These are phyloP conservation scores for Claviceps pazoutovae DNA, from an alignment of 2,329 filamentous ascomycete genomes.

Conservation along the genomic window DNA sequence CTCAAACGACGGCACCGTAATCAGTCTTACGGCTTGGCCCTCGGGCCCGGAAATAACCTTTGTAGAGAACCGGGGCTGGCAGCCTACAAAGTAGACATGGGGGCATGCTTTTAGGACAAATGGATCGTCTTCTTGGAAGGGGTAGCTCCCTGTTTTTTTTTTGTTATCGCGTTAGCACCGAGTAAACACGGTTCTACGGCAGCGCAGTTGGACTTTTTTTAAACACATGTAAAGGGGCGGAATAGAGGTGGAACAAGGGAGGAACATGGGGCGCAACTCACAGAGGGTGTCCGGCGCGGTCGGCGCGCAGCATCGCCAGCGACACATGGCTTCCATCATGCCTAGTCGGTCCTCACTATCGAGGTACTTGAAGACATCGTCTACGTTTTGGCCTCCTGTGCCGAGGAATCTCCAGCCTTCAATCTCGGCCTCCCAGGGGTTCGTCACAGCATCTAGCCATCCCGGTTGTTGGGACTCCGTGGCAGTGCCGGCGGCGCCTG, in stretches of 20 bases:
- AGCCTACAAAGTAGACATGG: slow-evolving; percentile 82
- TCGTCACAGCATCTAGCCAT: slow-evolving; percentile 83
- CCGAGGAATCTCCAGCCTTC: slow-evolving; percentile 82
- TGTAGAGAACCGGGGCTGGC: slow-evolving; percentile 66
- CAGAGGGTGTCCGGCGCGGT: slow-evolving; percentile 93
- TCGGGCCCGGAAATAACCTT: slow-evolving; percentile 51
- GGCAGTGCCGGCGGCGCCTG: slow-evolving; percentile 15
- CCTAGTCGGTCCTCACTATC: slow-evolving; percentile 61
- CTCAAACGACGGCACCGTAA: slow-evolving; percentile 74
- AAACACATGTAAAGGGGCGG: too few species aligned
- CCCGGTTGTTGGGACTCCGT: slow-evolving; percentile 30
- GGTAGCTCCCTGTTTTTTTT: slow-evolving; percentile 61
- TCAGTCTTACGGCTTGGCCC: slow-evolving; percentile 58
- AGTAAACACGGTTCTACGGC: too few species aligned
- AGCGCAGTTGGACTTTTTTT: background rate
- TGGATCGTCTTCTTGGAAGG: slow-evolving; percentile 85
- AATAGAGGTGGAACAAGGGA: background rate
- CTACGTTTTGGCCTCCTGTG: slow-evolving; percentile 81
- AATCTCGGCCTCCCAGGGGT: slow-evolving; percentile 82
- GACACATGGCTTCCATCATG: slow-evolving; percentile 88
- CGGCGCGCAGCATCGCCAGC: slow-evolving; percentile 82
- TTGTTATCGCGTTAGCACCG: background rate
- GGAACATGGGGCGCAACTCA: slow-evolving; percentile 29
- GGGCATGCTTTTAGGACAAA: slow-evolving; percentile 78
- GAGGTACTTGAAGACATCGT: slow-evolving; percentile 88